Evolutionary conservation across 495 filamentous ascomycete genomes (phyloP).

Genomic region (Daldinia loculata): DNA sequence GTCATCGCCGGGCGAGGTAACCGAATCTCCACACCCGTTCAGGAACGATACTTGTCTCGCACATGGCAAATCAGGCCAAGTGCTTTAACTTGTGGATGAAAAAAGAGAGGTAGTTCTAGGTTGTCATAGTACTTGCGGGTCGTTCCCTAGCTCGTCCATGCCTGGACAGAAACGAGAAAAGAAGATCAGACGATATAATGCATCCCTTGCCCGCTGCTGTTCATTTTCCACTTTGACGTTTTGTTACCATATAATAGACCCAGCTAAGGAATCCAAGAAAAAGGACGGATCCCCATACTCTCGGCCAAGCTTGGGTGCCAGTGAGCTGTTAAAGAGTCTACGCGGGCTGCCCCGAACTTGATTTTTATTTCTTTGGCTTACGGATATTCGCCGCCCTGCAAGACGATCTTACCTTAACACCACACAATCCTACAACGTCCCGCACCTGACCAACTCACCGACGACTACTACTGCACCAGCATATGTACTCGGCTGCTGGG

Average conservation of each 20-base stretch:
- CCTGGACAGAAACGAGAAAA: slow-evolving; percentile 51
- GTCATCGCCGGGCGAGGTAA: slow-evolving; percentile 58
- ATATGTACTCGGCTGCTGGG: slow-evolving; percentile 50
- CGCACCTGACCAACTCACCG: slow-evolving; percentile 37
- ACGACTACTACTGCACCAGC: slow-evolving; percentile 41
- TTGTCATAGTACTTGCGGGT: slow-evolving; percentile 55
- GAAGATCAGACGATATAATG: slow-evolving; percentile 63
- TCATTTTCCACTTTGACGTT: slow-evolving; percentile 47
- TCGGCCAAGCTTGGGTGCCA: slow-evolving; percentile 46
- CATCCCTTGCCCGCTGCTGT: slow-evolving; percentile 50
- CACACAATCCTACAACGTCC: slow-evolving; percentile 43
- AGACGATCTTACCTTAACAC: slow-evolving; percentile 43
- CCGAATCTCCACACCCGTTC: slow-evolving; percentile 55
- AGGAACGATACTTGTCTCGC: slow-evolving; percentile 61
- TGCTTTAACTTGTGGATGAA: slow-evolving; percentile 56
- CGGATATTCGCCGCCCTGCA: slow-evolving; percentile 40
- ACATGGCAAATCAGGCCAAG: slow-evolving; percentile 57
- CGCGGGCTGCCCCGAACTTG: slow-evolving; percentile 45
- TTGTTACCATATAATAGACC: slow-evolving; percentile 48
- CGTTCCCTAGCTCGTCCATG: slow-evolving; percentile 48
- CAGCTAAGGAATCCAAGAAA: slow-evolving; percentile 45
- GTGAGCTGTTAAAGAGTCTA: slow-evolving; percentile 50
- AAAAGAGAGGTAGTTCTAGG: slow-evolving; percentile 54
- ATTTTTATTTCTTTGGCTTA: slow-evolving; percentile 46
- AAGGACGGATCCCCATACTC: slow-evolving; percentile 44